Evolutionary conservation across 2,329 filamentous ascomycete genomes (phyloP), one percentile per base, ranked within the genome.

Genomic region (Epichloe baconii): DNA sequence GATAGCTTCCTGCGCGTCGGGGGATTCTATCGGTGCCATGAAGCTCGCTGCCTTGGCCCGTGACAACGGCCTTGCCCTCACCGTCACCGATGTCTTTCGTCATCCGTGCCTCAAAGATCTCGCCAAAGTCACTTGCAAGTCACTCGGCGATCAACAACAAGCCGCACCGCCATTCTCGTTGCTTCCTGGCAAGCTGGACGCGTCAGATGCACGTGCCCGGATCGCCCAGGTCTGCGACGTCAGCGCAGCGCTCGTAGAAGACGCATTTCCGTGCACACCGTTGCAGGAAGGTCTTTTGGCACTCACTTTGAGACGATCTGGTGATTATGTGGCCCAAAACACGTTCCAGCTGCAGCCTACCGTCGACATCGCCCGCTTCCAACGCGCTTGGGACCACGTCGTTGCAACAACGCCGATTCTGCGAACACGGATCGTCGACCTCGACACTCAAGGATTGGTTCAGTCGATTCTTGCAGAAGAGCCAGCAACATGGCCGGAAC

Each of bases 21-120:
- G 15, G 11, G 53, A 55, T 34, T 55, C 53, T 7, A 47, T 55
- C 36, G 26, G 49, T 3, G 53, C 53, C 19, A 55, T 55, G 71
- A 67, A 64, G 48, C 59, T 73, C 2, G 69, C 71, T 1, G 64
- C 69, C 1, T 60, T 62, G 34, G 68, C 69, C 4, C 61, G 67
- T 49, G 60, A 56, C 2, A 53, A 55, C 4, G 64, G 61, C 12
- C 52, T 73, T 10, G 53, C 60, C 1, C 55, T 74, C 14, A 70
- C 67, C 3, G 71, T 74, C 0, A 64, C 65, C 14, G 64, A 62
- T 43, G 66, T 71, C 36, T 71, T 74, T 50, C 45, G 36, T 35
- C 38, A 52, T 23, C 55, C 56, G 11, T 44, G 44, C 26, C 46
- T 54, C 4, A 21, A 26, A 12, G 41, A 50, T 15, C 47, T 47